These are phyloP conservation scores for Trametes cinnabarina DNA, from an alignment of 768 basidiomycete genomes.

Conservation along the genomic window DNA sequence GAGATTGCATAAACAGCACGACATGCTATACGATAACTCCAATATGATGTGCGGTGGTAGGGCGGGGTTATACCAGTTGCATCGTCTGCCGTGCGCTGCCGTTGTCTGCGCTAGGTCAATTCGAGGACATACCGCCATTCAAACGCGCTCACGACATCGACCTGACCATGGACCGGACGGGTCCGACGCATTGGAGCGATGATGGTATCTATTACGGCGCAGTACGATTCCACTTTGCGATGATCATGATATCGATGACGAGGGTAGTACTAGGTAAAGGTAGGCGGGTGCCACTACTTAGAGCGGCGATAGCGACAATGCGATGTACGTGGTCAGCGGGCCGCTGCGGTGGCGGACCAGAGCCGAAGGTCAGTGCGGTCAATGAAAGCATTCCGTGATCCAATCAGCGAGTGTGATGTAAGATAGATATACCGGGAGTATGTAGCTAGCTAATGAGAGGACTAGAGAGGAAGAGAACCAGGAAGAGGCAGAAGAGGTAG, in stretches of 20 bases:
- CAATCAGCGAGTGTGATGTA: conserved; percentile 12
- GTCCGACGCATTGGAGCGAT: not conserved
- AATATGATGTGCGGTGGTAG: too few species aligned
- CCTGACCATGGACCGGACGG: not conserved
- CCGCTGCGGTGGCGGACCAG: not conserved
- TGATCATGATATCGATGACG: not conserved
- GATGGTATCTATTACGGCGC: conserved; percentile 9
- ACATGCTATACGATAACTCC: too few species aligned
- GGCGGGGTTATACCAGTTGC: too few species aligned
- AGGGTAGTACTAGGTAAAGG: not conserved
- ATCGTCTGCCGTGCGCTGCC: too few species aligned
- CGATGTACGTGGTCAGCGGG: conserved; percentile 7
- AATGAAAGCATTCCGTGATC: conserved; percentile 1
- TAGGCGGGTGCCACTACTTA: too few species aligned
- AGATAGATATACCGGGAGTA: conserved; percentile 11
- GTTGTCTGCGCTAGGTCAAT: too few species aligned
- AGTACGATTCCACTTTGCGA: conserved; percentile 1
- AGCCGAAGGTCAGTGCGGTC: not conserved
- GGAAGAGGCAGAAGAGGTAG: too few species aligned
- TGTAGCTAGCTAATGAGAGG: conserved; percentile 3
- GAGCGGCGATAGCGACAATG: not conserved
- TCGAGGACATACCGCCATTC: too few species aligned
- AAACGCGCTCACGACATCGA: too few species aligned
- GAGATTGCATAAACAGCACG: too few species aligned
- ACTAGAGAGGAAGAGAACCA: not conserved